Percentiles rank a stretch among this genome's conserved stretches.
Evolutionary conservation across 306 rosid genomes (phyloP).

Genomic region (Lathyrus sativus): DNA sequence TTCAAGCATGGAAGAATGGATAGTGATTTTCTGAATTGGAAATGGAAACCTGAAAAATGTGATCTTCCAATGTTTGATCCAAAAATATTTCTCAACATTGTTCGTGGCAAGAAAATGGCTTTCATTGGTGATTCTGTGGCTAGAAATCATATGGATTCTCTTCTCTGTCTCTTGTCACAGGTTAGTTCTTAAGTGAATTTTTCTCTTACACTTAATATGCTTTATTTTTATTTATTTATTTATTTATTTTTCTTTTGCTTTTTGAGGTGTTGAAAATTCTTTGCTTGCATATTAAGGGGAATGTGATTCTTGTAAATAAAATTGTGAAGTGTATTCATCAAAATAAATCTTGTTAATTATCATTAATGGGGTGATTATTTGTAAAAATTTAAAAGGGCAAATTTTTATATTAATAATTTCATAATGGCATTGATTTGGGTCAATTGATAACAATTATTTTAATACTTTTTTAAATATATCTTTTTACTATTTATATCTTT

Average conservation of each 20-base stretch:
- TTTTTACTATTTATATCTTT: no score
- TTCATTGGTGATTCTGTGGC: conserved; percentile 91
- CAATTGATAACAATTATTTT: no score
- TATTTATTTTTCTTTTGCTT: conserved; percentile 4
- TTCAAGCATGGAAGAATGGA: conserved; percentile 76
- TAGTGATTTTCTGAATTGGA: conserved; percentile 76
- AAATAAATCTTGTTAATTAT: conserved; percentile 3
- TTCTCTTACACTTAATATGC: background rate
- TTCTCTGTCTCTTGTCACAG: conserved; percentile 81
- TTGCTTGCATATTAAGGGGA: conserved; percentile 44
- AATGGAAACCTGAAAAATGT: conserved; percentile 80
- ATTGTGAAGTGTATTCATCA: background rate
- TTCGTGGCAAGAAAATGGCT: conserved; percentile 73
- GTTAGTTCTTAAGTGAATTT: conserved; percentile 28
- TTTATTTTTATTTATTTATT: no score
- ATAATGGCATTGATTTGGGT: no score
- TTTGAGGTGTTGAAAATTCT: conserved; percentile 32
- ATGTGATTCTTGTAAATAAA: conserved; percentile 42
- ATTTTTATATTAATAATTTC: no score
- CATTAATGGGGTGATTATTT: conserved; percentile 4
- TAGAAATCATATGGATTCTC: conserved; percentile 86
- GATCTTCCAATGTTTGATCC: conserved; percentile 67
- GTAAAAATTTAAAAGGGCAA: background rate
- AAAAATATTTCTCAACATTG: conserved; percentile 51
- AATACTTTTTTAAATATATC: no score